Conservation (phyloP, 208 protist genomes). For the Trypanosoma grayi region DNA sequence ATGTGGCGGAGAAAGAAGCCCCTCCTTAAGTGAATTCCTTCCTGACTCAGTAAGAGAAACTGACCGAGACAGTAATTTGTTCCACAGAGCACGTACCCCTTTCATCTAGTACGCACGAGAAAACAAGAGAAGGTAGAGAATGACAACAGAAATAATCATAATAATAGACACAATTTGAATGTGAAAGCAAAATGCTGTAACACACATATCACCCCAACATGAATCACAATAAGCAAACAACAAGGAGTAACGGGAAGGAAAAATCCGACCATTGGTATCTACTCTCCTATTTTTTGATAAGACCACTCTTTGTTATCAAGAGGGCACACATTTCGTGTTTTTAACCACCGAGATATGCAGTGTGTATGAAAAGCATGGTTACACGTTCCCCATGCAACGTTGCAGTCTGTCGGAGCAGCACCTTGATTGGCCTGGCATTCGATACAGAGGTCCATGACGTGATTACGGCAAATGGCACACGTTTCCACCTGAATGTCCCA, state of each 20-base stretch:
- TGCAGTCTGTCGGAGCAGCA: constrained; percentile 93
- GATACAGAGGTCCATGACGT: constrained; percentile 99
- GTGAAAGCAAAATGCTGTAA: neutral
- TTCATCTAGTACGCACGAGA: constrained; percentile 10
- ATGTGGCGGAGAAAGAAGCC: neutral
- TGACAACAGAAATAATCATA: too few relatives aligned
- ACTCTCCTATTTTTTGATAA: constrained; percentile 96
- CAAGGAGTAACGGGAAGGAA: neutral
- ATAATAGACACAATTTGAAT: neutral
- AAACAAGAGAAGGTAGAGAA: too few relatives aligned
- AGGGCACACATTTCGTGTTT: constrained; percentile 97
- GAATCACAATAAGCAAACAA: neutral
- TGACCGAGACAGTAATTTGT: neutral
- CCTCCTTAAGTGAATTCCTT: neutral
- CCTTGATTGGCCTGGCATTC: constrained; percentile 97
- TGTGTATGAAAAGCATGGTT: constrained; percentile 99
- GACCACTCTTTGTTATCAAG: constrained; percentile 98
- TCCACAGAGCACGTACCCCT: neutral
- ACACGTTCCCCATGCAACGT: constrained; percentile 98
- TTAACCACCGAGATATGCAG: constrained; percentile 98
- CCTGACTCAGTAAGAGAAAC: neutral
- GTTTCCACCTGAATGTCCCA: constrained; percentile 99
- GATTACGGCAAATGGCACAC: constrained; percentile 98
- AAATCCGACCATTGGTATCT: constrained; percentile 14
- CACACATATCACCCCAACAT: neutral